A percentile compares a stretch with the other conserved stretches of the same genome.
phyloP scores from a whole-genome alignment of 352 stramenopile species.

The Phytophthora niederhauseri region DNA sequence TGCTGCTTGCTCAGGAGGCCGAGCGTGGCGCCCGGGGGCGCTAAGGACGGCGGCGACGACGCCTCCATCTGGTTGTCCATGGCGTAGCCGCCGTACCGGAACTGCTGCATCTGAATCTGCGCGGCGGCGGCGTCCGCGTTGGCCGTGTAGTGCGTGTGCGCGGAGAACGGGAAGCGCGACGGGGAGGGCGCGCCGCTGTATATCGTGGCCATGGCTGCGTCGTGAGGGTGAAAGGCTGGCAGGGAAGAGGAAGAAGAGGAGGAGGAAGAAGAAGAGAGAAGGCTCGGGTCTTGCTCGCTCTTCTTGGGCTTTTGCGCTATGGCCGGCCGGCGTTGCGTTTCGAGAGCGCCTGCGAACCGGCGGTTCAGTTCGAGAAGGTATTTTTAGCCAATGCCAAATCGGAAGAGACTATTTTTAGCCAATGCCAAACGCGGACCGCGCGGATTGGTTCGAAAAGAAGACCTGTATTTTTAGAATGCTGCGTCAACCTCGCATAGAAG shows the following conservation, averaged over 20 bases:
- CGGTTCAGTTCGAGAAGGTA: constrained; percentile 28
- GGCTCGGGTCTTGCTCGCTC: constrained; percentile 5
- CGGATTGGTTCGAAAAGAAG: neutral
- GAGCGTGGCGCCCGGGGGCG: constrained; percentile 46
- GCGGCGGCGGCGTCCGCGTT: constrained; percentile 41
- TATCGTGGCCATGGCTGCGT: constrained; percentile 59
- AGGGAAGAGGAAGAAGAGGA: neutral
- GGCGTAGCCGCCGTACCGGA: constrained; percentile 58
- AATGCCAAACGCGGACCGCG: constrained; percentile 16
- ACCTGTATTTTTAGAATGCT: neutral
- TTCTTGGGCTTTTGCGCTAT: constrained; percentile 37
- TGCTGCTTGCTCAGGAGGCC: constrained; percentile 44
- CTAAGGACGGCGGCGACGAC: constrained; percentile 44
- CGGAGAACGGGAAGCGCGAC: constrained; percentile 64
- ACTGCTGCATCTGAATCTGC: constrained; percentile 63
- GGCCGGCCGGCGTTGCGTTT: constrained; percentile 13
- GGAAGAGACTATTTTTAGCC: constrained; percentile 12
- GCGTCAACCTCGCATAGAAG: too few relatives aligned
- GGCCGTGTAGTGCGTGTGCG: constrained; percentile 71
- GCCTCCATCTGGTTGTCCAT: constrained; percentile 45
- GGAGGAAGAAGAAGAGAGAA: too few relatives aligned
- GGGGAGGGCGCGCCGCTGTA: constrained; percentile 66
- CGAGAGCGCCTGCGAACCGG: constrained; percentile 5
- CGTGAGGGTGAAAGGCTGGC: neutral
- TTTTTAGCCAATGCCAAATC: constrained; percentile 34